phyloP scores from a whole-genome alignment of 306 rosid species.

The Malus fusca region DNA sequence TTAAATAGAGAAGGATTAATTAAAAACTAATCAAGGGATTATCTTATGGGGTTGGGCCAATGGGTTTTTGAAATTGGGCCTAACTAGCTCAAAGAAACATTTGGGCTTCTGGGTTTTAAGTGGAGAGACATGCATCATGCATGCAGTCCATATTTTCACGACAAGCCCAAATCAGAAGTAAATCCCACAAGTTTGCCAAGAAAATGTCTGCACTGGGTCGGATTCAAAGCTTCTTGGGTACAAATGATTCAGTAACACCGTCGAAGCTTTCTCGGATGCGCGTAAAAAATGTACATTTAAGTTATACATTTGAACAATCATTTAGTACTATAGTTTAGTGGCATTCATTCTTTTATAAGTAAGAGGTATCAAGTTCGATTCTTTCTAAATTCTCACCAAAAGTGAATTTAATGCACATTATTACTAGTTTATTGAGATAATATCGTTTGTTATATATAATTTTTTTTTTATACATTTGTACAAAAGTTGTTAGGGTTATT shows the following conservation, averaged over 20 bases:
- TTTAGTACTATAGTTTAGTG: too few species aligned
- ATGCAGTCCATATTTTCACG: not conserved
- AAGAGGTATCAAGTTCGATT: accelerated
- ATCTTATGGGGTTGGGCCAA: not conserved
- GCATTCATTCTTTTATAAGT: accelerated
- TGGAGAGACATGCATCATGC: too few species aligned
- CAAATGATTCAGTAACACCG: too few species aligned
- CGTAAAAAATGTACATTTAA: too few species aligned
- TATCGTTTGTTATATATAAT: too few species aligned
- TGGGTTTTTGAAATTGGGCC: not conserved
- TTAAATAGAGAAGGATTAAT: not conserved
- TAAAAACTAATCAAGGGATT: not conserved
- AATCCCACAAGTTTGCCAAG: not conserved
- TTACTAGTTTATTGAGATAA: too few species aligned
- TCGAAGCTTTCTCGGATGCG: too few species aligned
- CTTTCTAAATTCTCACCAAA: too few species aligned
- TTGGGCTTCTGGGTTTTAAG: not conserved
- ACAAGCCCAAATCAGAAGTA: not conserved
- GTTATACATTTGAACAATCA: too few species aligned
- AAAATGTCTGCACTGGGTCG: not conserved
- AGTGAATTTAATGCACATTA: too few species aligned
- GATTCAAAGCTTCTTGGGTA: not conserved
- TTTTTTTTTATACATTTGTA: too few species aligned
- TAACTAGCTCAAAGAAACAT: not conserved
- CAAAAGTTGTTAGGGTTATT: too few species aligned